These are phyloP conservation scores for Leishmania aethiopica DNA, from an alignment of 208 protist genomes.

Conservation along the genomic window DNA sequence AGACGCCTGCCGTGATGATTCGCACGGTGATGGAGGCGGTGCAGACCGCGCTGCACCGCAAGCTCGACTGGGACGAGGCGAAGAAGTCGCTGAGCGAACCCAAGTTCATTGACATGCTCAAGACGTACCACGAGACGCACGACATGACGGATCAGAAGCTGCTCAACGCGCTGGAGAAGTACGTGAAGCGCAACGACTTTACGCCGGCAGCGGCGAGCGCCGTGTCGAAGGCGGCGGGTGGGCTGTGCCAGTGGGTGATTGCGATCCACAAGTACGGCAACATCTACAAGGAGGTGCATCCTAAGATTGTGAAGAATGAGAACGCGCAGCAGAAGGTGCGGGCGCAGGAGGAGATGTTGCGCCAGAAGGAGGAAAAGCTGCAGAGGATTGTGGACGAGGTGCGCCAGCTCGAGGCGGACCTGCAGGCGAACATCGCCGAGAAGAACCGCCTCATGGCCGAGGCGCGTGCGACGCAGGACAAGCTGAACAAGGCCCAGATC, in stretches of 20 bases:
- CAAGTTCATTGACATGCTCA: slow-evolving; percentile 96
- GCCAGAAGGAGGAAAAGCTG: slow-evolving; percentile 92
- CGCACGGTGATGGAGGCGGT: slow-evolving; percentile 97
- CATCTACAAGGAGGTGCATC: slow-evolving; percentile 97
- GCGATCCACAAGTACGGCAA: slow-evolving; percentile 98
- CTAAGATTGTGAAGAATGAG: slow-evolving; percentile 96
- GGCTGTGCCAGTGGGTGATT: slow-evolving; percentile 98
- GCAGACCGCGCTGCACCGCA: slow-evolving; percentile 95
- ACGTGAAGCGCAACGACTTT: slow-evolving; percentile 94
- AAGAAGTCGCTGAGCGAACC: slow-evolving; percentile 97
- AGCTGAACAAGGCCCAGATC: slow-evolving; percentile 96
- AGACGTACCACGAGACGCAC: slow-evolving; percentile 96
- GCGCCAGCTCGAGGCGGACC: slow-evolving; percentile 85
- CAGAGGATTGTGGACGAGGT: slow-evolving; percentile 95
- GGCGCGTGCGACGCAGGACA: slow-evolving; percentile 95
- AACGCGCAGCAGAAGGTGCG: slow-evolving; percentile 93
- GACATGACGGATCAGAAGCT: slow-evolving; percentile 96
- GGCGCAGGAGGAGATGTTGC: slow-evolving; percentile 95
- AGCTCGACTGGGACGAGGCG: slow-evolving; percentile 95
- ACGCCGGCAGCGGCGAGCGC: slow-evolving; percentile 84
- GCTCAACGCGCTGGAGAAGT: slow-evolving; percentile 96
- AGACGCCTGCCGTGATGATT: slow-evolving; percentile 95
- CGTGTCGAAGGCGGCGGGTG: slow-evolving; percentile 96
- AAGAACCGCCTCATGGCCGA: slow-evolving; percentile 94
- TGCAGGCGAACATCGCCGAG: slow-evolving; percentile 91